Evolutionary conservation across 768 basidiomycete species (phyloP), one percentile per base, ranked within the genome.

Genomic region (Lactifluus echinatus): DNA sequence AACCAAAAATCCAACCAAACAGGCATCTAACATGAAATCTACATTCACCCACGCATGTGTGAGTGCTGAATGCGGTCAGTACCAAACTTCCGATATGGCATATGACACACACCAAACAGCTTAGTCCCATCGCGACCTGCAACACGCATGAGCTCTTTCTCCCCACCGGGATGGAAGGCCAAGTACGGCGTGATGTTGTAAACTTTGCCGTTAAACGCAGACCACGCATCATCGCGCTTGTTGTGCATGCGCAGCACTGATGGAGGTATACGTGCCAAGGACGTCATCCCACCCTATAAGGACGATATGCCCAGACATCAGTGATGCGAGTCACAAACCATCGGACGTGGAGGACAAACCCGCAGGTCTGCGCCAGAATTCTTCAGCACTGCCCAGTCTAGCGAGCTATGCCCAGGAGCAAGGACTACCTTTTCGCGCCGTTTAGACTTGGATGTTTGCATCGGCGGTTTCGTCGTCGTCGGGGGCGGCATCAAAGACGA

Each of bases 1-100:
- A 12, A 93, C 83, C 39, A 99, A 73, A 66, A 96, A 89, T 15
- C 95, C 95, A 36, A 99, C 87, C 45, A 96, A 75, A 69, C 92
- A 97, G 33, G 83, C 79, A 67, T 97, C 94, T 21, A 99, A 76
- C 91, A 98, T 96, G 64, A 86, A 86, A 50, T 99, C 95, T n/a
- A 79, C 82, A 64, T 92, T 97, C 31, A 99, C 93, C 95, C 95
- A 99, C 3, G 86, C 89, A 70, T 99, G 95, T 0, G 94, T 97
- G 23, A 80, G 71, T 45, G 87, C 95, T 98, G 62, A 24, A 40
- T 46, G 33, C 23, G n/a, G 29, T 56, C 11, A 33, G 47, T 36
- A 43, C 10, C 10, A 5, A 15, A 29, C 26, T 7, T 31, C 24
- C n/a, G 48, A 42, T 19, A 19, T 26, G 2, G 53, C 14, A 45